Conservation (phyloP, 2,329 filamentous ascomycete species). For the Calonectria pauciramosa region DNA sequence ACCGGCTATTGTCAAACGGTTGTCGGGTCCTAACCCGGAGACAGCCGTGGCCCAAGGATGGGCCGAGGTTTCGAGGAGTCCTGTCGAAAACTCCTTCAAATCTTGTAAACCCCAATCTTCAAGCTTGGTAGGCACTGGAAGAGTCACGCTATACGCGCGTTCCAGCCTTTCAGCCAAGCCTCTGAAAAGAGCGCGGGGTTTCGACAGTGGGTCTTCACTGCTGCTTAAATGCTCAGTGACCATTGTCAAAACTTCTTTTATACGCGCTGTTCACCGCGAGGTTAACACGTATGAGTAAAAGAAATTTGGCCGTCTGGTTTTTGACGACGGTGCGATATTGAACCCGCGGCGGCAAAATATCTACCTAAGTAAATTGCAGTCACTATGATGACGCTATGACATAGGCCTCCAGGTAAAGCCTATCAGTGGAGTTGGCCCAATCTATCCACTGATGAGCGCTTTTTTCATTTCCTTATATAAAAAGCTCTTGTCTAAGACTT, state of each 20-base stretch:
- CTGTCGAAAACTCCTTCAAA: neutral
- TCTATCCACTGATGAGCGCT: neutral
- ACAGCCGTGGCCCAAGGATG: neutral
- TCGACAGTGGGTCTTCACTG: neutral
- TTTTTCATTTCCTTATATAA: neutral
- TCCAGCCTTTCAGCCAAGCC: neutral
- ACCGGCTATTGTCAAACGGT: neutral
- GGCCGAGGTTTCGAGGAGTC: neutral
- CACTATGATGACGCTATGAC: neutral
- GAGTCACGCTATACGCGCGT: neutral
- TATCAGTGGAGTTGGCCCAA: neutral
- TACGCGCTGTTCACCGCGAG: neutral
- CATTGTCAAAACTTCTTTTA: neutral
- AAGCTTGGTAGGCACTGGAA: neutral
- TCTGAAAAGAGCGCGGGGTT: neutral
- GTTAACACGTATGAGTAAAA: neutral
- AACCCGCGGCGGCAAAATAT: neutral
- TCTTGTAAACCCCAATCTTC: neutral
- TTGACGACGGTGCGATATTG: neutral
- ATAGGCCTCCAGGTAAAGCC: neutral
- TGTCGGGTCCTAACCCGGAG: neutral
- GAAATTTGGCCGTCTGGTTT: neutral
- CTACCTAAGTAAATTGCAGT: neutral
- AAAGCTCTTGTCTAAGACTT: neutral
- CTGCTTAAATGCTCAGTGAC: neutral